Evolutionary conservation across 2,329 filamentous ascomycete species (phyloP).

Genomic region (Apiospora saccharicola): DNA sequence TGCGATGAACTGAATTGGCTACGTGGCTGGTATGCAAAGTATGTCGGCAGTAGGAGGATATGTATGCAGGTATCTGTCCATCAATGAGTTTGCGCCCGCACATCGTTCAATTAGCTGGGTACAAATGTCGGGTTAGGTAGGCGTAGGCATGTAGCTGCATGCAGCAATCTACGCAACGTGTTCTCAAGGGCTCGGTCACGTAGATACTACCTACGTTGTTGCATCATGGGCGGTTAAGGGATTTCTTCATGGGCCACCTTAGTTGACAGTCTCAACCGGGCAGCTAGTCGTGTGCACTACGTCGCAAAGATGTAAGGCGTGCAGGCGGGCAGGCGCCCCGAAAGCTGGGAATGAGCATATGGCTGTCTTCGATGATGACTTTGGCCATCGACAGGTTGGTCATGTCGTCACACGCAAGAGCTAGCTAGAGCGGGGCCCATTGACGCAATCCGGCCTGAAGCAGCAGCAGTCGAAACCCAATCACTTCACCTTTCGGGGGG

Average conservation of each 20-base stretch:
- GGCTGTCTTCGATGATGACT: slow-evolving; percentile 1
- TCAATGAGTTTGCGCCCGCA: neutral
- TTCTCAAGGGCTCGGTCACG: neutral
- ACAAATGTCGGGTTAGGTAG: neutral
- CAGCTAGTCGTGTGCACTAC: slow-evolving; percentile 18
- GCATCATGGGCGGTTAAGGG: neutral
- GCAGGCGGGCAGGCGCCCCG: neutral
- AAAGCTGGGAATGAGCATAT: slow-evolving; percentile 14
- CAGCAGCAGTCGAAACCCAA: slow-evolving; percentile 16
- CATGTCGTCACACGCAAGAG: slow-evolving; percentile 16
- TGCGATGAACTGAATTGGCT: neutral
- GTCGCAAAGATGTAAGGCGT: neutral
- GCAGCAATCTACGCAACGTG: neutral
- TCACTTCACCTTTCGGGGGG: neutral
- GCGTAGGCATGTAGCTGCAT: neutral
- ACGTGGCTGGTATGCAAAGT: neutral
- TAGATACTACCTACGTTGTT: neutral
- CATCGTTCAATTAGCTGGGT: neutral
- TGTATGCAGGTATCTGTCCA: neutral
- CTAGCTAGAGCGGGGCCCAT: neutral
- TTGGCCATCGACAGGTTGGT: neutral
- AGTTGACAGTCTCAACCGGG: neutral
- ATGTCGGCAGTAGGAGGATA: neutral
- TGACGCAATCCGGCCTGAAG: slow-evolving; percentile 21
- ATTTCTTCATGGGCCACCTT: neutral